These are phyloP conservation scores for Pleurotus djamor DNA, from an alignment of 768 basidiomycete genomes.

Conservation along the genomic window DNA sequence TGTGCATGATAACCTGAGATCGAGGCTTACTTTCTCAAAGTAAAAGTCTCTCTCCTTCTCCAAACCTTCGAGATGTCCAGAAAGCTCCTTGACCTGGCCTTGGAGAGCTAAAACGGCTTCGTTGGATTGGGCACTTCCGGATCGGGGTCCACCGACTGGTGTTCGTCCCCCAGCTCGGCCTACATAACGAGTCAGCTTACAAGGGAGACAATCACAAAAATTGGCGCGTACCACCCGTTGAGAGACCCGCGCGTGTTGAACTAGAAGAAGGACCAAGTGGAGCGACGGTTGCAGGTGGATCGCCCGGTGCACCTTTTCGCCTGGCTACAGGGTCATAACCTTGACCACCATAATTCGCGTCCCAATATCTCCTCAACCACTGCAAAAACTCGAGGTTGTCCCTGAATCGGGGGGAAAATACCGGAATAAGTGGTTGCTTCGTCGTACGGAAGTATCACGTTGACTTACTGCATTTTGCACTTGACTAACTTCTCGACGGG, in stretches of 20 bases:
- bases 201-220: slow-evolving; percentile 8
- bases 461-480: slow-evolving; percentile 97
- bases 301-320: slow-evolving; percentile 73
- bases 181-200: slow-evolving; percentile 12
- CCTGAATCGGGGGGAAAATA: slow-evolving; percentile 31
- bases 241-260: slow-evolving; percentile 21
- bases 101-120: slow-evolving; percentile 70
- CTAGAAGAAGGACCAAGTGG: slow-evolving; percentile 48
- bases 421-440: neutral
- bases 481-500: slow-evolving; percentile 92
- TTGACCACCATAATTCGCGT: slow-evolving; percentile 84
- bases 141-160: slow-evolving; percentile 66
- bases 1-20: neutral
- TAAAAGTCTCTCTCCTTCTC: slow-evolving; percentile 99
- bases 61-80: slow-evolving; percentile 78
- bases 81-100: slow-evolving; percentile 79
- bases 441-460: neutral
- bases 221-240: slow-evolving; percentile 4
- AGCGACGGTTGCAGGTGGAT: slow-evolving; percentile 77
- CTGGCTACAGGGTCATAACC: slow-evolving; percentile 85
- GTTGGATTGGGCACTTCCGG: slow-evolving; percentile 63
- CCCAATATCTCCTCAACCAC: slow-evolving; percentile 97
- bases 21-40: slow-evolving; percentile 81
- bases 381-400: slow-evolving; percentile 99
- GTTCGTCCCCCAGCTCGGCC: slow-evolving; percentile 67